Conservation (phyloP, 176 grass and related monocot species). For the Stipa capillata region DNA sequence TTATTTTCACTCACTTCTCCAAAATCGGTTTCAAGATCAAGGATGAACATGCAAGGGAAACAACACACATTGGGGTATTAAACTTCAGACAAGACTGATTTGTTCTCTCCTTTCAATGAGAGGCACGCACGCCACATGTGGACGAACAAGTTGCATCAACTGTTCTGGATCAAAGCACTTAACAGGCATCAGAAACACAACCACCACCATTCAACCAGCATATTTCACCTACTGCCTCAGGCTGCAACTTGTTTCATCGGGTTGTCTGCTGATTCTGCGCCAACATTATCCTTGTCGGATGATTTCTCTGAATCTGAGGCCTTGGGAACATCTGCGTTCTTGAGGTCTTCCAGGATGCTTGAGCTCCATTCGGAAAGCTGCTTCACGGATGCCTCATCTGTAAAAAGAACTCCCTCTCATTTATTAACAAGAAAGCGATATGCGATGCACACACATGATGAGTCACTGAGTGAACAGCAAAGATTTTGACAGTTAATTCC, state of each 20-base stretch:
- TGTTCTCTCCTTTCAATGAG: not conserved
- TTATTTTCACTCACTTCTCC: not conserved
- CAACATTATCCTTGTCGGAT: not conserved
- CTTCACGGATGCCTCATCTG: slow-evolving; percentile 50
- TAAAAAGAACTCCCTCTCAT: not conserved
- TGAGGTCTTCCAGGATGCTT: slow-evolving; percentile 32
- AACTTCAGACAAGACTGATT: not conserved
- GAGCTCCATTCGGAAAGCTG: slow-evolving; percentile 56
- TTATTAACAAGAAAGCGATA: not conserved
- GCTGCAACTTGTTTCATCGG: slow-evolving; percentile 18
- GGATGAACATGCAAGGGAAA: not conserved
- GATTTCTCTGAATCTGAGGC: not conserved
- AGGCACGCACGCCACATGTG: not conserved
- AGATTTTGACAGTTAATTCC: not conserved
- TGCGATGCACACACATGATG: too few relatives aligned
- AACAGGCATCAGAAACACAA: not conserved
- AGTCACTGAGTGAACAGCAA: not conserved
- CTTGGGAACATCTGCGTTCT: not conserved
- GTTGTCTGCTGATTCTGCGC: not conserved
- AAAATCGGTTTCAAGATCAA: not conserved
- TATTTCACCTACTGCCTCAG: slow-evolving; percentile 7
- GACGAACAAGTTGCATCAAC: not conserved
- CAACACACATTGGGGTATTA: not conserved
- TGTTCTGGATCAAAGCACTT: not conserved
- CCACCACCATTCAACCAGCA: not conserved